Conservation (phyloP, 805 yeast species). For the Kodamaea neixiangensis region DNA sequence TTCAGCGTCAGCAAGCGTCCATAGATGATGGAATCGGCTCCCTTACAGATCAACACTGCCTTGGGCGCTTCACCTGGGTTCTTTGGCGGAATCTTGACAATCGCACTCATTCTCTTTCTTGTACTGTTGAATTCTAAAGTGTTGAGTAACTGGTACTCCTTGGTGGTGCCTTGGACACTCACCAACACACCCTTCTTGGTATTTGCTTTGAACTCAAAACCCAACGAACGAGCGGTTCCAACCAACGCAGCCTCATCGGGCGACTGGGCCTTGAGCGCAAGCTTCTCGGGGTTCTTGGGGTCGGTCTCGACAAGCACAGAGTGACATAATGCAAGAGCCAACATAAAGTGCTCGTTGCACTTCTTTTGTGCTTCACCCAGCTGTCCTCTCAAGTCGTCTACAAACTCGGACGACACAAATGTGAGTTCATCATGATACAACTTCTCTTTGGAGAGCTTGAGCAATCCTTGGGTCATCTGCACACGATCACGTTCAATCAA, state of each 20-base stretch:
- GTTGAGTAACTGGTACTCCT: constrained; percentile 72
- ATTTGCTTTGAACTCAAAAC: constrained; percentile 64
- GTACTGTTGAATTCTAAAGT: constrained; percentile 79
- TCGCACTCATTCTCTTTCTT: constrained; percentile 85
- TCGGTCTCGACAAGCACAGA: constrained; percentile 73
- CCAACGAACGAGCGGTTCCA: constrained; percentile 76
- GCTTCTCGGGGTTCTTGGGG: constrained; percentile 55
- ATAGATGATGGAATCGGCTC: constrained; percentile 82
- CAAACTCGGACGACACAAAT: constrained; percentile 67
- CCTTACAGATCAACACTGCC: constrained; percentile 74
- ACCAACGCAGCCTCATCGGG: constrained; percentile 90
- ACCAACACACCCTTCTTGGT: constrained; percentile 69
- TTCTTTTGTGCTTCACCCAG: constrained; percentile 54
- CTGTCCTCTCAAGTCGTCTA: constrained; percentile 57
- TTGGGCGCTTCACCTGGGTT: constrained; percentile 33
- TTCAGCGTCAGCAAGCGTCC: constrained; percentile 54
- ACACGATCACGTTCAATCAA: constrained; percentile 44
- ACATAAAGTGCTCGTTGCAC: constrained; percentile 72
- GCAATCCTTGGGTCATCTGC: constrained; percentile 50
- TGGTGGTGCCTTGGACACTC: constrained; percentile 67
- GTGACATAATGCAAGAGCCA: constrained; percentile 75
- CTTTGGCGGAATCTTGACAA: constrained; percentile 59
- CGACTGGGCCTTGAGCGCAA: constrained; percentile 71
- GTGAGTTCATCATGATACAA: constrained; percentile 61
- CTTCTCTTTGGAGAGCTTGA: constrained; percentile 36